Evolutionary conservation across 768 basidiomycete genomes (phyloP).

Genomic region (Boletus huronensis): DNA sequence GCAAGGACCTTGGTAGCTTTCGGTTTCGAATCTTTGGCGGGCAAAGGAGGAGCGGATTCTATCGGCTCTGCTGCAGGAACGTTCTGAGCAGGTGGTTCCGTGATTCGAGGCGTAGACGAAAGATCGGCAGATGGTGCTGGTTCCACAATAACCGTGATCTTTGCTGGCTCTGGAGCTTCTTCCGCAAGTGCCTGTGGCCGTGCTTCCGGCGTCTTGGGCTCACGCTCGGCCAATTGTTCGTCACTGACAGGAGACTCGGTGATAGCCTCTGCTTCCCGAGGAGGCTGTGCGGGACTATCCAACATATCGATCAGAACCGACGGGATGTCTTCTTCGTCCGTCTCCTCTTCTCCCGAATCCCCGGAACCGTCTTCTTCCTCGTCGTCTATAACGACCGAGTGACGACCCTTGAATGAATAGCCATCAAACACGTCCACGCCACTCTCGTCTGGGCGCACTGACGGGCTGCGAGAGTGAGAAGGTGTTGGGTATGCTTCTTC

Average conservation of each 20-base stretch:
- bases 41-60: slow-evolving; percentile 27
- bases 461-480: slow-evolving; percentile 75
- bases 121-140: slow-evolving; percentile 13
- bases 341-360: slow-evolving; percentile 33
- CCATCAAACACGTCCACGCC: slow-evolving; percentile 83
- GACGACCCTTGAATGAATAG: slow-evolving; percentile 87
- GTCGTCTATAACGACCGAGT: slow-evolving; percentile 75
- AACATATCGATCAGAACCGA: slow-evolving; percentile 18
- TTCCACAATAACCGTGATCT: slow-evolving; percentile 10
- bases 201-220: slow-evolving; percentile 78
- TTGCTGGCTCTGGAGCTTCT: slow-evolving; percentile 20
- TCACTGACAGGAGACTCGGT: slow-evolving; percentile 35
- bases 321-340: slow-evolving; percentile 38
- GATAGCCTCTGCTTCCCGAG: slow-evolving; percentile 29
- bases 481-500: slow-evolving; percentile 78
- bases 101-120: slow-evolving; percentile 11
- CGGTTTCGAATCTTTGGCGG: slow-evolving; percentile 32
- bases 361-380: slow-evolving; percentile 48
- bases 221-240: slow-evolving; percentile 44
- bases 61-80: slow-evolving; percentile 6
- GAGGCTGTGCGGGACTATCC: slow-evolving; percentile 22
- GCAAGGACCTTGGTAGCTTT: slow-evolving; percentile 22
- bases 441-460: slow-evolving; percentile 49
- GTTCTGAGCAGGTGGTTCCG: slow-evolving; percentile 8
- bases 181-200: slow-evolving; percentile 38